A percentile compares a stretch with the other conserved stretches of the same genome.
These are phyloP conservation scores for Ramaria rubella DNA, from an alignment of 768 basidiomycete genomes.

Conservation along the genomic window DNA sequence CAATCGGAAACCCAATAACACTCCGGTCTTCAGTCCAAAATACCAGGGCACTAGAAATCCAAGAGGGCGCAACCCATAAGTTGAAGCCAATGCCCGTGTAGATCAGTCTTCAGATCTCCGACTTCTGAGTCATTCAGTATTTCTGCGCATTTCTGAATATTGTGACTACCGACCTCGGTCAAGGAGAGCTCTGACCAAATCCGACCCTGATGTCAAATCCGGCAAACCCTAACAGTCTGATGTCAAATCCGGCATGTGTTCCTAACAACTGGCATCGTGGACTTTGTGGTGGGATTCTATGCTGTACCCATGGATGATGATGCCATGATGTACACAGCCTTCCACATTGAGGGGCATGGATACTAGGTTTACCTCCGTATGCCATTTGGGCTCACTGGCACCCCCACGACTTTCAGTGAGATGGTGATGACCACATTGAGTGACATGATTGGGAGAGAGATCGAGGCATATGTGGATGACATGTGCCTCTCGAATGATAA, in stretches of 20 bases:
- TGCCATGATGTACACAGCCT: slow-evolving; percentile 10
- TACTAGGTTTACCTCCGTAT: slow-evolving; percentile 30
- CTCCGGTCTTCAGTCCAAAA: no score
- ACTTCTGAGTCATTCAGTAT: no score
- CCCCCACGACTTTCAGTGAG: slow-evolving; percentile 29
- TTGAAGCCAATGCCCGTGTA: no score
- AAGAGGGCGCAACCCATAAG: no score
- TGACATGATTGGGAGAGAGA: slow-evolving; percentile 10
- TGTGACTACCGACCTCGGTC: no score
- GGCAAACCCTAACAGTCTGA: slow-evolving; percentile 28
- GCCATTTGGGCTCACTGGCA: slow-evolving; percentile 37
- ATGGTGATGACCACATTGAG: slow-evolving; percentile 14
- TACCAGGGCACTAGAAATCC: no score
- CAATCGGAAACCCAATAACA: no score
- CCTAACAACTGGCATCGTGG: slow-evolving; percentile 28
- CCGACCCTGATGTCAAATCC: slow-evolving; percentile 14
- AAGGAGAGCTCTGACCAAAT: slow-evolving; percentile 16
- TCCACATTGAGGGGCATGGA: slow-evolving; percentile 33
- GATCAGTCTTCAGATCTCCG: no score
- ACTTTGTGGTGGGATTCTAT: slow-evolving; percentile 36
- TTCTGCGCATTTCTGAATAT: no score
- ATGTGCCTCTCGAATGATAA: slow-evolving; percentile 27
- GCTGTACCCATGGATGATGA: slow-evolving; percentile 13
- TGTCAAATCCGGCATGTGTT: slow-evolving; percentile 32
- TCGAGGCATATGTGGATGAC: slow-evolving; percentile 20